A percentile compares a stretch with the other conserved stretches of the same genome.
Evolutionary conservation across 2,329 filamentous ascomycete species (phyloP).

Genomic region (Pseudocercospora pini-densiflorae): DNA sequence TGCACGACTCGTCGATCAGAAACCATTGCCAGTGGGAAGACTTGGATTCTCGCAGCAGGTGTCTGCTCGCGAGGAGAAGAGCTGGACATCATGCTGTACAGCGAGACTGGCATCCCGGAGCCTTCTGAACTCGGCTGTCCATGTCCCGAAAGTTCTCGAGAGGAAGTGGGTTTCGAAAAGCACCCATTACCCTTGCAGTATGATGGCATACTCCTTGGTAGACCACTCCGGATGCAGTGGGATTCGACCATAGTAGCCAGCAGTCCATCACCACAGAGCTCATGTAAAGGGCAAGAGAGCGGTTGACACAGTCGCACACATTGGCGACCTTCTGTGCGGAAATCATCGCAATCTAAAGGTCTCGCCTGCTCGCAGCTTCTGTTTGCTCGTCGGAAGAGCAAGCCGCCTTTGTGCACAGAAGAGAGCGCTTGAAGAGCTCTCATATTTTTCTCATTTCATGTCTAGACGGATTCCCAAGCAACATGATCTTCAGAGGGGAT

Average conservation of each 20-base stretch:
- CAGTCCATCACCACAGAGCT: background rate
- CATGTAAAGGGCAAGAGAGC: background rate
- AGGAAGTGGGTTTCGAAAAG: background rate
- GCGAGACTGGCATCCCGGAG: background rate
- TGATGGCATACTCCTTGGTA: background rate
- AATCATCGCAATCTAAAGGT: background rate
- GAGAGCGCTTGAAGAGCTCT: background rate
- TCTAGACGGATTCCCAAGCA: too few species aligned
- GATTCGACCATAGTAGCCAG: background rate
- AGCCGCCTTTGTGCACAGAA: background rate
- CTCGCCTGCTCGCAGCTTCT: background rate
- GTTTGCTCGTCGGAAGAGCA: background rate
- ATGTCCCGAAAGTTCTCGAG: background rate
- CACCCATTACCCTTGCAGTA: background rate
- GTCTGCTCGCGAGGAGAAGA: background rate
- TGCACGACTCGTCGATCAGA: background rate
- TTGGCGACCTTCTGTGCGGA: background rate
- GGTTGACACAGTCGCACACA: background rate
- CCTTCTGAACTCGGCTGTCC: background rate
- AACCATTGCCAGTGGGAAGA: background rate
- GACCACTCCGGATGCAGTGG: background rate
- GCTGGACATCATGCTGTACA: background rate
- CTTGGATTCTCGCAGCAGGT: background rate
- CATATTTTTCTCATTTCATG: too few species aligned
- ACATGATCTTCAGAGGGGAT: background rate